phyloP scores from a whole-genome alignment of 108 stramenopile genomes.

The Fragilariopsis cylindrus region DNA sequence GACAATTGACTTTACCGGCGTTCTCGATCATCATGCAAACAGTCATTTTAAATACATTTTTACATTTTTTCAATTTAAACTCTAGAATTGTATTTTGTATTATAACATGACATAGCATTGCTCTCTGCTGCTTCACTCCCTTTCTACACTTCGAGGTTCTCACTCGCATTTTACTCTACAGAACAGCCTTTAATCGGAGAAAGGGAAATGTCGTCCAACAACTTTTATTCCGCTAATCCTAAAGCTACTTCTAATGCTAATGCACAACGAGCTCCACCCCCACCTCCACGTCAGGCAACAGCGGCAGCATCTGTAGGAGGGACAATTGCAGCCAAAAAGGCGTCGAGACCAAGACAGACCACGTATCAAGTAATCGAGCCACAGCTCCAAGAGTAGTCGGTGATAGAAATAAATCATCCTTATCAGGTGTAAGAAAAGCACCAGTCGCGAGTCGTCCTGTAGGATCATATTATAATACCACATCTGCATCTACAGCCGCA shows the following conservation, averaged over 20 bases:
- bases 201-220: no score
- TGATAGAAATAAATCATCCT: not conserved
- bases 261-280: not conserved
- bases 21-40: no score
- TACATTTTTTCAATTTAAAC: no score
- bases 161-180: no score
- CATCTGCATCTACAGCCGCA: not conserved
- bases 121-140: no score
- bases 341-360: not conserved
- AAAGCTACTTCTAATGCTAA: not conserved
- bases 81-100: no score
- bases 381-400: not conserved
- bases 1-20: no score
- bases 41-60: no score
- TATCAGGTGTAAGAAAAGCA: constrained; percentile 1
- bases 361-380: not conserved
- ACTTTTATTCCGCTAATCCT: not conserved
- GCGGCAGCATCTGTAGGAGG: not conserved
- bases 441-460: constrained; percentile 28
- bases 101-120: no score
- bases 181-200: no score
- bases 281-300: not conserved
- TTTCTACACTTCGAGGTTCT: no score
- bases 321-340: not conserved
- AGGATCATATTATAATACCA: constrained; percentile 24